Evolutionary conservation across 2,329 filamentous ascomycete species (phyloP).

Genomic region (Epichloe sibirici): DNA sequence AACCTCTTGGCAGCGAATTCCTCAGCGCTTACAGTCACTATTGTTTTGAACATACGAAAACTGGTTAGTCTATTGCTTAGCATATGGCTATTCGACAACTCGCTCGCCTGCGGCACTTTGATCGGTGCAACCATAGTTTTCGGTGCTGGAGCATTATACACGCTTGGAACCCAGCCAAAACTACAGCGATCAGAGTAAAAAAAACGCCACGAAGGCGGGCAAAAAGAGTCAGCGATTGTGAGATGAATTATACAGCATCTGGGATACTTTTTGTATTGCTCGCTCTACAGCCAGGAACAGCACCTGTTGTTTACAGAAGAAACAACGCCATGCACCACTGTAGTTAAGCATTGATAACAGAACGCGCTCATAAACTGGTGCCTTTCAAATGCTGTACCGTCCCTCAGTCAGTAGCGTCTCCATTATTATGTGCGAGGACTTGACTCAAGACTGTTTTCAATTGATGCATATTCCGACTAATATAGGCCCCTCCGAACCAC

Average conservation of each 20-base stretch:
- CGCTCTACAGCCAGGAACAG: background rate
- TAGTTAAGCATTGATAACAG: background rate
- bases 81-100: conserved; percentile 89
- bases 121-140: conserved; percentile 79
- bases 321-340: background rate
- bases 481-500: conserved; percentile 14
- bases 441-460: conserved; percentile 5
- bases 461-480: conserved; percentile 13
- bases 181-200: conserved; percentile 1
- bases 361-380: background rate
- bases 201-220: background rate
- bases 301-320: background rate
- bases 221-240: background rate
- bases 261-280: background rate
- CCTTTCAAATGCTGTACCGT: background rate
- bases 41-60: conserved; percentile 91
- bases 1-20: conserved; percentile 84
- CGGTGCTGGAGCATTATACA: conserved; percentile 81
- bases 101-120: conserved; percentile 62
- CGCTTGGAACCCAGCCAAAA: conserved; percentile 46
- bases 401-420: background rate
- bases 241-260: background rate
- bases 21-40: conserved; percentile 88
- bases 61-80: conserved; percentile 82
- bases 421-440: background rate